Evolutionary conservation across 2,329 filamentous ascomycete genomes (phyloP).

Genomic region (Fusarium acutatum): DNA sequence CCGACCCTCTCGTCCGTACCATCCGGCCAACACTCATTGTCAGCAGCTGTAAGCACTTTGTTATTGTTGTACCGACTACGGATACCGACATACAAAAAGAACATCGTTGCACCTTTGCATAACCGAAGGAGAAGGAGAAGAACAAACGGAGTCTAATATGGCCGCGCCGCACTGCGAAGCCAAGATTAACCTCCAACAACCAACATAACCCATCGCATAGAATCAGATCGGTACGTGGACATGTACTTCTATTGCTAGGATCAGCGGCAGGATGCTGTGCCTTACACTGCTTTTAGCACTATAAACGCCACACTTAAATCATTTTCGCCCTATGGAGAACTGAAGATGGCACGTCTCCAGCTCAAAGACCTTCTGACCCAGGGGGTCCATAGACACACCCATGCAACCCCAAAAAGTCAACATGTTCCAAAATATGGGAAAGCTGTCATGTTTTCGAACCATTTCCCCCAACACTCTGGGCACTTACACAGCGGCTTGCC

Average conservation of each 20-base stretch:
- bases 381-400: not conserved
- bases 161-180: not conserved
- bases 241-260: not conserved
- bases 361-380: conserved; percentile 1
- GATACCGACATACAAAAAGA: not conserved
- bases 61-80: conserved; percentile 24
- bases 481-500: not conserved
- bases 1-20: not conserved
- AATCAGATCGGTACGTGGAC: not conserved
- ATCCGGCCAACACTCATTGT: not conserved
- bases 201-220: not conserved
- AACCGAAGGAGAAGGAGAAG: not conserved
- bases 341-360: not conserved
- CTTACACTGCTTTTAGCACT: conserved; percentile 5
- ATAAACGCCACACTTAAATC: conserved; percentile 37
- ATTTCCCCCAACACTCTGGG: not conserved
- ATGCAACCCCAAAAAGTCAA: conserved; percentile 12
- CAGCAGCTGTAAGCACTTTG: conserved; percentile 28
- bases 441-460: not conserved
- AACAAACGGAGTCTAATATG: not conserved
- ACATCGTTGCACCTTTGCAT: not conserved
- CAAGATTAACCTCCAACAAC: conserved; percentile 5
- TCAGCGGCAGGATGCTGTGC: not conserved
- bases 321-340: conserved; percentile 7
- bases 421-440: not conserved